Evolutionary conservation across 179 eudicot genomes (phyloP).

Genomic region (Gypsophila paniculata): DNA sequence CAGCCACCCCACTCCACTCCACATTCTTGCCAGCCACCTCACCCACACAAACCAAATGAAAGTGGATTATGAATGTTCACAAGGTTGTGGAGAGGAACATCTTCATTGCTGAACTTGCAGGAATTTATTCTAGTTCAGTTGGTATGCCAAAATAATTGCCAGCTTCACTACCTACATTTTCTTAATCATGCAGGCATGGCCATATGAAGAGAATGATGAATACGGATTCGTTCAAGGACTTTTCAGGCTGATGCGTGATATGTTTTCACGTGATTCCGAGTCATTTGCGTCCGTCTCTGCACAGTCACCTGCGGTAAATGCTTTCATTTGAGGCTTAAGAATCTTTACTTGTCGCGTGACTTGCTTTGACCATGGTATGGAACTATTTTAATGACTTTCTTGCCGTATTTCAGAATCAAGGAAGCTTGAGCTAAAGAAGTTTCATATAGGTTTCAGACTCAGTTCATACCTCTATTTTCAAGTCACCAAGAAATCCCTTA

Average conservation of each 20-base stretch:
- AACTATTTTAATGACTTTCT: not conserved
- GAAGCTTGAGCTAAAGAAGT: conserved; percentile 60
- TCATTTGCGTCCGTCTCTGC: conserved; percentile 35
- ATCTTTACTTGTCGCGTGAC: not conserved
- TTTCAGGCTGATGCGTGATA: conserved; percentile 67
- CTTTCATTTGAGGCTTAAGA: conserved; percentile 8
- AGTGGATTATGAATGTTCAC: too few species aligned
- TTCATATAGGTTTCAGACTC: conserved; percentile 75
- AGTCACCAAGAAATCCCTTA: conserved; percentile 67
- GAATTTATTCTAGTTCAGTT: too few species aligned
- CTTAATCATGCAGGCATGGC: conserved; percentile 64
- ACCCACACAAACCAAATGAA: too few species aligned
- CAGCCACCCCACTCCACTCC: too few species aligned
- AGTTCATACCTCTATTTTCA: conserved; percentile 86
- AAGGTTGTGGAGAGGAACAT: too few species aligned
- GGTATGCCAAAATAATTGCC: too few species aligned
- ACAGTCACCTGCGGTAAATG: conserved; percentile 46
- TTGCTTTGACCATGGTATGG: not conserved
- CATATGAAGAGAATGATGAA: conserved; percentile 83
- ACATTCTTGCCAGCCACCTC: too few species aligned
- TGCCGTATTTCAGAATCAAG: conserved; percentile 46
- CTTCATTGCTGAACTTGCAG: too few species aligned
- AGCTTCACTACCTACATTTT: not conserved
- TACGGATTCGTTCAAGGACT: conserved; percentile 88
- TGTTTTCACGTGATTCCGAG: conserved; percentile 61